Percentiles rank a stretch among this genome's conserved stretches.
phyloP scores from a whole-genome alignment of 2,329 filamentous ascomycete species.

The Penicillium sp. region DNA sequence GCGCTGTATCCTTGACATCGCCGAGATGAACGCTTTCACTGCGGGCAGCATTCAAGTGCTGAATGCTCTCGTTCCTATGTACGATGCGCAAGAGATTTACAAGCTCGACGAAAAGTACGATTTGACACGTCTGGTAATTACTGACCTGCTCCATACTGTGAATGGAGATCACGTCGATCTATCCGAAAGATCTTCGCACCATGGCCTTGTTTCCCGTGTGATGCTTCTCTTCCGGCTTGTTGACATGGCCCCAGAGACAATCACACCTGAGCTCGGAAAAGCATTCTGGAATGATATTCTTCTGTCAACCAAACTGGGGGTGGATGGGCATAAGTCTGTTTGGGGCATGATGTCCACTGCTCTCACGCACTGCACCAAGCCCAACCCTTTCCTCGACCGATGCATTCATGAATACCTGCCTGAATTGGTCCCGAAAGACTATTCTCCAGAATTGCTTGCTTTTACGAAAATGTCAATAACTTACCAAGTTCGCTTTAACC shows the following conservation, averaged over 20 bases:
- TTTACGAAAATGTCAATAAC: constrained; percentile 44
- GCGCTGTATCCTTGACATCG: constrained; percentile 67
- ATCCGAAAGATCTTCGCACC: constrained; percentile 38
- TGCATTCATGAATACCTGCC: constrained; percentile 46
- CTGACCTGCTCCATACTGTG: constrained; percentile 62
- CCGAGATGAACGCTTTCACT: constrained; percentile 59
- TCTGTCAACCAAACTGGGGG: constrained; percentile 59
- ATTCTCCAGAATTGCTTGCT: constrained; percentile 39
- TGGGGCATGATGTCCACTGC: constrained; percentile 64
- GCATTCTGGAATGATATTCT: constrained; percentile 72
- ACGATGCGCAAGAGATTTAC: constrained; percentile 53
- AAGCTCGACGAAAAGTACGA: constrained; percentile 61
- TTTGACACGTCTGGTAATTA: constrained; percentile 60
- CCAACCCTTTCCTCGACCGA: constrained; percentile 43
- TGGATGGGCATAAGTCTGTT: constrained; percentile 61
- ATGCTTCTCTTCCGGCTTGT: constrained; percentile 61
- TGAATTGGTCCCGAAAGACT: constrained; percentile 36
- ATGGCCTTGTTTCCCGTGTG: constrained; percentile 54
- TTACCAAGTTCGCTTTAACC: constrained; percentile 57
- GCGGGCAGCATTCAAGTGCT: constrained; percentile 72
- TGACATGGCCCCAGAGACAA: constrained; percentile 57
- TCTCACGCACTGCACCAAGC: constrained; percentile 27
- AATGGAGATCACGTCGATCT: constrained; percentile 43
- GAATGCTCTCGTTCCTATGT: constrained; percentile 41
- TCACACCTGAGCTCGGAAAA: constrained; percentile 61